Conservation (phyloP, 2,329 filamentous ascomycete genomes). For the Hypoxylon sp. region DNA sequence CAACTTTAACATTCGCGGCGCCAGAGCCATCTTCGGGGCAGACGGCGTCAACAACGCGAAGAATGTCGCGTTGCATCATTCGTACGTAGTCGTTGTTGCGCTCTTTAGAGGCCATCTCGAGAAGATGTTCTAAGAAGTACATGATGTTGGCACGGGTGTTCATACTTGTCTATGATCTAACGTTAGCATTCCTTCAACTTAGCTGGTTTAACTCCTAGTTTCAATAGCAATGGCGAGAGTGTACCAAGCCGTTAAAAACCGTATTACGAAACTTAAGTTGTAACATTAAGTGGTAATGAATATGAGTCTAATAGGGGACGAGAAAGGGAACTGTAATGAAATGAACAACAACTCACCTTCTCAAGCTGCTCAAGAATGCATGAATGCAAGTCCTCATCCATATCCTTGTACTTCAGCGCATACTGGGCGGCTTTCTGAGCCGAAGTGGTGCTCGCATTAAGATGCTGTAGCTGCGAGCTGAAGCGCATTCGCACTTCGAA, state of each 20-base stretch:
- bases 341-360: conserved; percentile 65
- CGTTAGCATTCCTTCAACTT: conserved; percentile 17
- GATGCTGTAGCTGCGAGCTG: conserved; percentile 87
- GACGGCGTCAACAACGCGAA: conserved; percentile 91
- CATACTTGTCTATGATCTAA: conserved; percentile 79
- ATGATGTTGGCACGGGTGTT: conserved; percentile 98
- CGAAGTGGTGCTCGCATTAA: conserved; percentile 90
- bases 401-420: conserved; percentile 92
- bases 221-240: not conserved
- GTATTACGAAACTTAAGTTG: not conserved
- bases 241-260: not conserved
- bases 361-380: conserved; percentile 98
- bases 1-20: conserved; percentile 93
- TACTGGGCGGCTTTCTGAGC: conserved; percentile 94
- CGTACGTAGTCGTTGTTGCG: conserved; percentile 84
- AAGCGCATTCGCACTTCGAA: conserved; percentile 99
- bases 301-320: not conserved
- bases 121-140: conserved; percentile 97
- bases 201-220: not conserved
- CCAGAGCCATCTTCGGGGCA: conserved; percentile 88
- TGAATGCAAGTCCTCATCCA: conserved; percentile 96
- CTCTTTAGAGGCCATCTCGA: conserved; percentile 84
- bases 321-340: conserved; percentile 2
- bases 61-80: conserved; percentile 95
- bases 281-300: not conserved